Evolutionary conservation across 1,284 basidiomycete species (phyloP), one percentile per base, ranked within the genome.

Genomic region (Cryptococcus neoformans): DNA sequence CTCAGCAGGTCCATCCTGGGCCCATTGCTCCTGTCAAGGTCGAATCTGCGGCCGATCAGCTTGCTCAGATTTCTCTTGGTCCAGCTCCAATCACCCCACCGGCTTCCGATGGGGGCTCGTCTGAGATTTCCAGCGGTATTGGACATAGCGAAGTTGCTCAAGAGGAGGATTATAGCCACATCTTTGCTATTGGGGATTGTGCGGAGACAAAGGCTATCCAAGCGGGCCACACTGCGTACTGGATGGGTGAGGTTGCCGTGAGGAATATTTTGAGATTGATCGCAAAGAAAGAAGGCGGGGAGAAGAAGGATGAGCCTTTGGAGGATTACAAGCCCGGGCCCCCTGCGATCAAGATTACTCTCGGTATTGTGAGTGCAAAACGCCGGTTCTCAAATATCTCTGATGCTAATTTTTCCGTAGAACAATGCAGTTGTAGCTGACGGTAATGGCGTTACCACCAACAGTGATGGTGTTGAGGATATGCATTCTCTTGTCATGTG

Each of bases 321-420:
- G 83, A 86, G 60, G 77, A 80, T 50, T 74, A 73, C 4, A 62
- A 65, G 48, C 79, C 79, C 4, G 80, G 81, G 62, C 69, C 79
- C 14, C 85, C 85, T 4, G 83, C 81, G 49, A 88, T 89, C 79
- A 88, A 88, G 73, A 80, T 89, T 12, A 84, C 87, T 0, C 79
- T 89, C 34, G 87, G 87, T 2, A 68, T 86, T 59, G 65, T 67
- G 48, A 64, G 63, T 68, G 17, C 6, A 39, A 35, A 38, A 9
- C 38, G 12, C 47, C 3, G n/a, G 52, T 21, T 10, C 16, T 16
- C 46, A 35, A 40, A 10, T 38, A 21, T 36, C 7, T 34, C 9
- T 41, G 16, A 34, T 38, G 45, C 45, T 44, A 28, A 54, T 9
- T 12, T 4, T 44, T 49, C 52, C 42, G 48, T 53, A 21, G 21